phyloP scores from a whole-genome alignment of 495 filamentous ascomycete genomes.

The Hypoxylon fragiforme region DNA sequence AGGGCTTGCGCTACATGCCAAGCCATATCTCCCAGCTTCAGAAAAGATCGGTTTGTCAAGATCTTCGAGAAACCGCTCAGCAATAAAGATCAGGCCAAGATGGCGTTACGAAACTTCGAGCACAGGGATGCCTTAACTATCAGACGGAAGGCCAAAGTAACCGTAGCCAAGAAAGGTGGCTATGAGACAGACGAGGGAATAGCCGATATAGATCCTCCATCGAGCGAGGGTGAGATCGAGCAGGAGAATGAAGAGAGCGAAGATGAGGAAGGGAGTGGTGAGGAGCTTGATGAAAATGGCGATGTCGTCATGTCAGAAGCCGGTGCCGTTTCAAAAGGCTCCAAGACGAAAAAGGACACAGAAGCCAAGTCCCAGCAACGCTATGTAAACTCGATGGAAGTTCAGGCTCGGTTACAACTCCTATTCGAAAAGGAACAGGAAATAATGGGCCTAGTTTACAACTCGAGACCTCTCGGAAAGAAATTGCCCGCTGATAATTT shows the following conservation, averaged over 20 bases:
- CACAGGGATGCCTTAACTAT: constrained; percentile 61
- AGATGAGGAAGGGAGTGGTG: constrained; percentile 44
- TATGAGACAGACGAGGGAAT: constrained; percentile 66
- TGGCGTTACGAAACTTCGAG: constrained; percentile 70
- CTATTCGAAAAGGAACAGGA: constrained; percentile 88
- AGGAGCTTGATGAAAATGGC: constrained; percentile 53
- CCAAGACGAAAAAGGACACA: constrained; percentile 41
- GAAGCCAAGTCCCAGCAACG: constrained; percentile 51
- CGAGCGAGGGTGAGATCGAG: constrained; percentile 53
- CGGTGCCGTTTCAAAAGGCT: constrained; percentile 14
- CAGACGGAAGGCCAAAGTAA: constrained; percentile 29
- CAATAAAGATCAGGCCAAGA: constrained; percentile 70
- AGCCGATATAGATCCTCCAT: constrained; percentile 62
- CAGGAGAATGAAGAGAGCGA: constrained; percentile 49
- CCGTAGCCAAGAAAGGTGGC: constrained; percentile 39
- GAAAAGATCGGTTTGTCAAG: constrained; percentile 86
- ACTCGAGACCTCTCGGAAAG: constrained; percentile 62
- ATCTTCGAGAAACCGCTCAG: constrained; percentile 84
- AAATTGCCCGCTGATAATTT: constrained; percentile 81
- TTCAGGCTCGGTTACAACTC: constrained; percentile 70
- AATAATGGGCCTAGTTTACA: constrained; percentile 79
- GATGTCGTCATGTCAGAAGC: constrained; percentile 54
- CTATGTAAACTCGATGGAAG: constrained; percentile 74
- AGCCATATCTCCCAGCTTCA: constrained; percentile 73
- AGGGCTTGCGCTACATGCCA: constrained; percentile 74